Evolutionary conservation across 306 rosid genomes (phyloP).

Genomic region (Cucurbita argyrosperma): DNA sequence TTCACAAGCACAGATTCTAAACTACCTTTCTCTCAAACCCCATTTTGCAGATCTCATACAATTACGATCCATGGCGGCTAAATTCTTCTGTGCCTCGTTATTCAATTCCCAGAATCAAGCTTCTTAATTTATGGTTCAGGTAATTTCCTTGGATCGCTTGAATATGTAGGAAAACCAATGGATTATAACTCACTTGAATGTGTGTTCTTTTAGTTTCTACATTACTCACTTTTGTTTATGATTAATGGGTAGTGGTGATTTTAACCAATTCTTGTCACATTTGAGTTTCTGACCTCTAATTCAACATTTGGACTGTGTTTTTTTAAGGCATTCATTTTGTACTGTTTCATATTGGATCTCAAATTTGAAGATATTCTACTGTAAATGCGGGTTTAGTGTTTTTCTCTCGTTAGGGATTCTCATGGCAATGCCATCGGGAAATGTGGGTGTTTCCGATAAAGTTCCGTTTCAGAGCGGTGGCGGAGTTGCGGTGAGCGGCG

Average conservation of each 20-base stretch:
- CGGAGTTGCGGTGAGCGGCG: conserved; percentile 14
- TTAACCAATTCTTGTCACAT: conserved; percentile 11
- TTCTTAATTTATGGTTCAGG: background rate
- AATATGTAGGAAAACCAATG: background rate
- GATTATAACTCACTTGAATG: conserved; percentile 2
- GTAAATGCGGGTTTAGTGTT: conserved; percentile 27
- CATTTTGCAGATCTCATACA: conserved; percentile 5
- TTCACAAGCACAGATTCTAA: conserved; percentile 1
- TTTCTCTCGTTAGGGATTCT: conserved; percentile 19
- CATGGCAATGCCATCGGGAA: conserved; percentile 97
- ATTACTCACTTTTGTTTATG: conserved; percentile 1
- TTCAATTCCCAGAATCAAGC: background rate
- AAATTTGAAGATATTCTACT: conserved; percentile 29
- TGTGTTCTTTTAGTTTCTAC: conserved; percentile 4
- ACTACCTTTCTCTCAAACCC: background rate
- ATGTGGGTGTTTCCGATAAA: conserved; percentile 60
- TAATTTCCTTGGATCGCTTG: background rate
- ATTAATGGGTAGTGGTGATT: conserved; percentile 6
- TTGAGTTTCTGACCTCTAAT: conserved; percentile 15
- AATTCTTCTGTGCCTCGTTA: background rate
- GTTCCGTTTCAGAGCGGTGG: conserved; percentile 49
- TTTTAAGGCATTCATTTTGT: background rate
- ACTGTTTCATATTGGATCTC: conserved; percentile 25
- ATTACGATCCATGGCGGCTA: background rate
- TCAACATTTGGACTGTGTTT: conserved; percentile 17